Percentiles rank a stretch among this genome's conserved stretches.
These are phyloP conservation scores for Phaeoacremonium minimum DNA, from an alignment of 2,329 filamentous ascomycete species.

Conservation along the genomic window DNA sequence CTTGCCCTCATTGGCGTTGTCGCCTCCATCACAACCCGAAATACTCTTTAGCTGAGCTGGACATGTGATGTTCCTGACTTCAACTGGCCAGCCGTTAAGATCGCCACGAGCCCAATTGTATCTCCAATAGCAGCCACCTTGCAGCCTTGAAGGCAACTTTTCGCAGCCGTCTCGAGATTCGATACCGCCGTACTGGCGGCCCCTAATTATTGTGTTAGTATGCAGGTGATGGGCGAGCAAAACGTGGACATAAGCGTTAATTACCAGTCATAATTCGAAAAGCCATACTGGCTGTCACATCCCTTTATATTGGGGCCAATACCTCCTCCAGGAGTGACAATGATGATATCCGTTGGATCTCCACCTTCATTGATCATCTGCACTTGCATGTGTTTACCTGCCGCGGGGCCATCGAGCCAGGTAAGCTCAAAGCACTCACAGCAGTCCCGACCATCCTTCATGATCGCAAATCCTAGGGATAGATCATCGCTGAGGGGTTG, in stretches of 20 bases:
- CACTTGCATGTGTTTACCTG: conserved; percentile 12
- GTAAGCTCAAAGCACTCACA: conserved; percentile 15
- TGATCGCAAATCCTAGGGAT: conserved; percentile 12
- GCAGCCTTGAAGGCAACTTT: conserved; percentile 11
- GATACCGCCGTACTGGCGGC: conserved; percentile 11
- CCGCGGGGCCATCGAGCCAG: conserved; percentile 11
- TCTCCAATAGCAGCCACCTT: conserved; percentile 16
- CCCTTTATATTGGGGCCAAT: conserved; percentile 7
- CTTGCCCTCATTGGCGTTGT: too few relatives aligned
- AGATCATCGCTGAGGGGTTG: conserved; percentile 9
- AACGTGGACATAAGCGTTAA: not conserved
- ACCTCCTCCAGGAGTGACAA: conserved; percentile 9
- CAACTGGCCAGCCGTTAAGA: conserved; percentile 13
- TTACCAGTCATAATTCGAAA: too few relatives aligned
- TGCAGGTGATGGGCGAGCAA: not conserved
- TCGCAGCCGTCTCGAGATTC: conserved; percentile 9
- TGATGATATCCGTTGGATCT: conserved; percentile 7
- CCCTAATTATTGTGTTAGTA: conserved; percentile 3
- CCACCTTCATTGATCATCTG: conserved; percentile 15
- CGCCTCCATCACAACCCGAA: conserved; percentile 13
- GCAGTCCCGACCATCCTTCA: conserved; percentile 11
- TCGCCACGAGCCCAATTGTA: conserved; percentile 17
- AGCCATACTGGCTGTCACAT: conserved; percentile 8
- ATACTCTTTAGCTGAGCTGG: conserved; percentile 9
- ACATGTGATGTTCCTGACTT: conserved; percentile 11